Evolutionary conservation across 1,284 basidiomycete genomes (phyloP).

Genomic region (Trichosporon ovoides): DNA sequence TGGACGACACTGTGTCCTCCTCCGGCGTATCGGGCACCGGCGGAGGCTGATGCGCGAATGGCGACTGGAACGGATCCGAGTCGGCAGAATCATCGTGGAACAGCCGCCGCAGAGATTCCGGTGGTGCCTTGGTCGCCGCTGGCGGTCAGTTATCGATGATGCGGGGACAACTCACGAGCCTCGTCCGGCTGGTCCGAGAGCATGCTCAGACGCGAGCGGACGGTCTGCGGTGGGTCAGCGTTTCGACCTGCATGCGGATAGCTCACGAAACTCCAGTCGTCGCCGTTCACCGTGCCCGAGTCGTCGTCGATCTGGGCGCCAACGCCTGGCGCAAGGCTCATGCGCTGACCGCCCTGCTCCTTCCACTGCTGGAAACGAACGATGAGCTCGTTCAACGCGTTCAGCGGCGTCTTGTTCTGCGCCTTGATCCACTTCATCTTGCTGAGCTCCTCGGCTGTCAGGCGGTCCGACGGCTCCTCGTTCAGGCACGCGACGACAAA

Average conservation of each 20-base stretch:
- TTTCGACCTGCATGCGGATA: not conserved
- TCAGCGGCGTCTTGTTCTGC: slow-evolving; percentile 62
- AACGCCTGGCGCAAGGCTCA: slow-evolving; percentile 60
- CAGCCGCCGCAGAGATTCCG: slow-evolving; percentile 45
- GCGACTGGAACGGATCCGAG: slow-evolving; percentile 43
- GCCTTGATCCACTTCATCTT: slow-evolving; percentile 93
- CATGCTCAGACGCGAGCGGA: slow-evolving; percentile 41
- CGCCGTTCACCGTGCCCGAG: slow-evolving; percentile 28
- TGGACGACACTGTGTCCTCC: not conserved
- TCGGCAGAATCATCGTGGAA: slow-evolving; percentile 46
- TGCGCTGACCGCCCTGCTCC: slow-evolving; percentile 70
- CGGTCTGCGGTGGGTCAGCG: slow-evolving; percentile 22
- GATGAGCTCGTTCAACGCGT: slow-evolving; percentile 77
- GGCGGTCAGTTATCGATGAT: not conserved
- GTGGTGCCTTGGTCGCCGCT: slow-evolving; percentile 21
- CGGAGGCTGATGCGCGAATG: slow-evolving; percentile 20
- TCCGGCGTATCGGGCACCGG: not conserved
- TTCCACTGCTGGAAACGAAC: slow-evolving; percentile 69
- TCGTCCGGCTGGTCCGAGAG: slow-evolving; percentile 31
- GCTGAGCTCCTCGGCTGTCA: slow-evolving; percentile 79
- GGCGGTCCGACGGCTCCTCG: slow-evolving; percentile 73
- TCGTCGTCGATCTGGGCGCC: slow-evolving; percentile 46
- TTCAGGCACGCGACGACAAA: slow-evolving; percentile 81
- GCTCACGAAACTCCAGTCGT: slow-evolving; percentile 45
- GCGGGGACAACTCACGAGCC: not conserved